Conservation (phyloP, 2,329 filamentous ascomycete genomes). For the Aureobasidium sp. region DNA sequence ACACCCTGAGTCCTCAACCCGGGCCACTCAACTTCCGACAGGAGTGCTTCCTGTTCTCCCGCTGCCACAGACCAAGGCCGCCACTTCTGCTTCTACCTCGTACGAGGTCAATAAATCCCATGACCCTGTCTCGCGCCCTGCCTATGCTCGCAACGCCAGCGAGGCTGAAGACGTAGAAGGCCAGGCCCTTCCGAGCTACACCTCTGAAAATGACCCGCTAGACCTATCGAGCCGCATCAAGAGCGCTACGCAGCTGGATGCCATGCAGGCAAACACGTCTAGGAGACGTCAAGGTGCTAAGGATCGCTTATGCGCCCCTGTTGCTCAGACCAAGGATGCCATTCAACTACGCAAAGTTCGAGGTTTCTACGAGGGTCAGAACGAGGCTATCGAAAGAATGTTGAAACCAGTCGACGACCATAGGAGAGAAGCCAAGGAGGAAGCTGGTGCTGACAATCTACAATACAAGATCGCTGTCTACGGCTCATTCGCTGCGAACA, state of each 20-base stretch:
- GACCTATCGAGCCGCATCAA: conserved; percentile 71
- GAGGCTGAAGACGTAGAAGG: conserved; percentile 36
- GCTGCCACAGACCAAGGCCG: conserved; percentile 23
- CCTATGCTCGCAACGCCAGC: conserved; percentile 26
- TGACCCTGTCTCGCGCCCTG: conserved; percentile 29
- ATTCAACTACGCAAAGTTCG: conserved; percentile 51
- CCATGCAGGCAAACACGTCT: conserved; percentile 72
- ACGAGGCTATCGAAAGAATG: conserved; percentile 85
- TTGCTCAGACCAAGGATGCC: conserved; percentile 35
- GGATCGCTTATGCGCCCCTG: conserved; percentile 23
- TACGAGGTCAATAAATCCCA: conserved; percentile 29
- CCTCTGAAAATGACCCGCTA: conserved; percentile 67
- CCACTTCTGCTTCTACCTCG: conserved; percentile 33
- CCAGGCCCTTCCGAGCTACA: conserved; percentile 50
- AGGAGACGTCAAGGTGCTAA: conserved; percentile 55
- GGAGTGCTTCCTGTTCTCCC: conserved; percentile 20
- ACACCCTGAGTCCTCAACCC: conserved; percentile 25
- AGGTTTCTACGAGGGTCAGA: conserved; percentile 82
- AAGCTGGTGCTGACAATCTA: conserved; percentile 72
- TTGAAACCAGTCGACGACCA: conserved; percentile 92
- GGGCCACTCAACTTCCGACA: conserved; percentile 14
- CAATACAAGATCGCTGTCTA: conserved; percentile 62
- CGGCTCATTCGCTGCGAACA: conserved; percentile 68
- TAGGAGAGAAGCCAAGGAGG: conserved; percentile 68
- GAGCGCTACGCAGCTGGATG: conserved; percentile 61